phyloP scores from a whole-genome alignment of 768 basidiomycete genomes.

The Tricholoma bakamatsutake region DNA sequence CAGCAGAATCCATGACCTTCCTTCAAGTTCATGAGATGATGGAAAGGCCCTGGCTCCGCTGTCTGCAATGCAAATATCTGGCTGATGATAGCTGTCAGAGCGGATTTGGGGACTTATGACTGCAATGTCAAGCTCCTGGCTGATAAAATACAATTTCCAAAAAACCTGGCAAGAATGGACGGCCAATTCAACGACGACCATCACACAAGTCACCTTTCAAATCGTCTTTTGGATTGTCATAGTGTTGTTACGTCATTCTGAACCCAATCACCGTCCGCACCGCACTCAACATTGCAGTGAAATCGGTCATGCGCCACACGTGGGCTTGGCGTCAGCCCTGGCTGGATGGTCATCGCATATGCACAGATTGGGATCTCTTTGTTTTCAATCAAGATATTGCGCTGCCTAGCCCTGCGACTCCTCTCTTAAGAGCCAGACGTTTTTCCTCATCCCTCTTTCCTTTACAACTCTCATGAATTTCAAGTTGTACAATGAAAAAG shows the following conservation, averaged over 20 bases:
- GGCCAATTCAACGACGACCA: too few species aligned
- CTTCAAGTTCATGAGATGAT: constrained; percentile 41
- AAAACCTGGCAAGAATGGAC: too few species aligned
- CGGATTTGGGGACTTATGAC: constrained; percentile 36
- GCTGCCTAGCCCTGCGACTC: not conserved
- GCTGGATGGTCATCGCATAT: too few species aligned
- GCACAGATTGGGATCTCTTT: not conserved
- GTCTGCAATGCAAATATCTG: constrained; percentile 25
- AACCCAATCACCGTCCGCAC: too few species aligned
- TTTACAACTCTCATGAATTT: constrained; percentile 16
- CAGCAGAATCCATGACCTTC: constrained; percentile 33
- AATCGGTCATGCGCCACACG: too few species aligned
- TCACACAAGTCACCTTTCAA: too few species aligned
- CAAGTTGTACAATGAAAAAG: constrained; percentile 17
- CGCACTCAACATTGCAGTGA: too few species aligned
- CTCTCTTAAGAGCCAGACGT: constrained; percentile 4
- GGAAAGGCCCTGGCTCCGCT: constrained; percentile 38
- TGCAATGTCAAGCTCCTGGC: constrained; percentile 28
- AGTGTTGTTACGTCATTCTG: too few species aligned
- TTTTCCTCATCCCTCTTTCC: not conserved
- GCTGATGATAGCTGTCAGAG: not conserved
- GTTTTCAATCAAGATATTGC: not conserved
- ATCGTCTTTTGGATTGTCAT: too few species aligned
- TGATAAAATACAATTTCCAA: too few species aligned
- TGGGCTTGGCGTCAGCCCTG: too few species aligned